Evolutionary conservation across 208 protist genomes (phyloP).

Genomic region (Trichomonas gallinae): DNA sequence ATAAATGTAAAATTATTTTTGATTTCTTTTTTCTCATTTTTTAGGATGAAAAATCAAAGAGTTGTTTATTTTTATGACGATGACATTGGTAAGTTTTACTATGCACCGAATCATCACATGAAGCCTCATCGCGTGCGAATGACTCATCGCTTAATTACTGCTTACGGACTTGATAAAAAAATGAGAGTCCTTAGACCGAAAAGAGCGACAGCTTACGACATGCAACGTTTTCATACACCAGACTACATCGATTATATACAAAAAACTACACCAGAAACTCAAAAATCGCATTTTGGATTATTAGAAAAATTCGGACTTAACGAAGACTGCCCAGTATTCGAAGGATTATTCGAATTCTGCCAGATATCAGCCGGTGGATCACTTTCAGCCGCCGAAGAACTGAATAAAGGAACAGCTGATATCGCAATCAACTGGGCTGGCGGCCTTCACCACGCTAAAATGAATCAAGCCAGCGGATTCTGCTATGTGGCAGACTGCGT

Average conservation of each 20-base stretch:
- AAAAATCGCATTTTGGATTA: neutral
- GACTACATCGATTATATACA: conserved; percentile 42
- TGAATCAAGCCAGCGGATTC: conserved; percentile 80
- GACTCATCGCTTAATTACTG: conserved; percentile 38
- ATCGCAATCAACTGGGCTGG: conserved; percentile 96
- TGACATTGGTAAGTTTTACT: conserved; percentile 38
- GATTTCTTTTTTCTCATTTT: too few relatives aligned
- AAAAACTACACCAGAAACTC: conserved; percentile 34
- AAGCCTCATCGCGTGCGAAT: conserved; percentile 42
- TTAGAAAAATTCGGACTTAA: conserved; percentile 36
- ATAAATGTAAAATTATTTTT: too few relatives aligned
- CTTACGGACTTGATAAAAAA: conserved; percentile 40
- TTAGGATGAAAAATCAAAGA: neutral
- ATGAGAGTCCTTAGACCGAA: conserved; percentile 35
- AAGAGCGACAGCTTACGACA: conserved; percentile 28
- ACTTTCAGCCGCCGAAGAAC: conserved; percentile 72
- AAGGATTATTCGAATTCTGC: conserved; percentile 51
- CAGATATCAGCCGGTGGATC: conserved; percentile 41
- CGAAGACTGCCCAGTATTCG: conserved; percentile 48
- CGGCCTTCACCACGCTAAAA: conserved; percentile 86
- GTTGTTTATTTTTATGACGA: conserved; percentile 24
- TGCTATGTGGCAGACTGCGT: conserved; percentile 99
- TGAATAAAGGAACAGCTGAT: conserved; percentile 66
- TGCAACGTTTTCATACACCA: conserved; percentile 38
- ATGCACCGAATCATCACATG: conserved; percentile 44